Evolutionary conservation across 306 rosid species (phyloP).

Genomic region (Vigna reflexopilosa): DNA sequence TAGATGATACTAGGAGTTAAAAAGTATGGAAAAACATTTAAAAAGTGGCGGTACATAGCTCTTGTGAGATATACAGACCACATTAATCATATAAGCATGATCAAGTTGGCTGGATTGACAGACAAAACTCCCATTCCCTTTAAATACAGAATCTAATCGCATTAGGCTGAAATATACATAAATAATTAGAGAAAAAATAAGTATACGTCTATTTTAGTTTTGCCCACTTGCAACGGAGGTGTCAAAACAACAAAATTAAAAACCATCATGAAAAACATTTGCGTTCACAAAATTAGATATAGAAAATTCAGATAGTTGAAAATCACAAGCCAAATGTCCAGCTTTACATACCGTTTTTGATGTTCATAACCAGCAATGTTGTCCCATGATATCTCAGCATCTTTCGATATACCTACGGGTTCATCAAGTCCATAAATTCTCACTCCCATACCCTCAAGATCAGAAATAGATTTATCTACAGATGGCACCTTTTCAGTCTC

Average conservation of each 20-base stretch:
- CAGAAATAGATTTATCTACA: conserved; percentile 66
- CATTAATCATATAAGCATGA: not conserved
- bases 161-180: conserved; percentile 16
- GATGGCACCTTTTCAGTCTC: conserved; percentile 59
- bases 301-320: conserved; percentile 8
- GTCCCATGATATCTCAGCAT: conserved; percentile 79
- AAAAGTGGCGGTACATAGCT: conserved; percentile 2
- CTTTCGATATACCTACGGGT: conserved; percentile 49
- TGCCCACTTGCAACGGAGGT: conserved; percentile 11
- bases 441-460: conserved; percentile 90
- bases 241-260: conserved; percentile 30
- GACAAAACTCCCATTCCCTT: conserved; percentile 9
- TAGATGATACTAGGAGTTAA: not conserved
- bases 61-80: conserved; percentile 1
- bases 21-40: not conserved
- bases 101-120: conserved; percentile 28
- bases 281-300: conserved; percentile 22
- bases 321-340: conserved; percentile 11
- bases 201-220: not conserved
- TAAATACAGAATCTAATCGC: conserved; percentile 23
- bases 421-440: conserved; percentile 74
- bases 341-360: conserved; percentile 74
- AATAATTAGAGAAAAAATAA: not conserved
- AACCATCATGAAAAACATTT: not conserved
- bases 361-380: conserved; percentile 88